Evolutionary conservation across 257 asterid genomes (phyloP).

Genomic region (Nemophila menziesii): DNA sequence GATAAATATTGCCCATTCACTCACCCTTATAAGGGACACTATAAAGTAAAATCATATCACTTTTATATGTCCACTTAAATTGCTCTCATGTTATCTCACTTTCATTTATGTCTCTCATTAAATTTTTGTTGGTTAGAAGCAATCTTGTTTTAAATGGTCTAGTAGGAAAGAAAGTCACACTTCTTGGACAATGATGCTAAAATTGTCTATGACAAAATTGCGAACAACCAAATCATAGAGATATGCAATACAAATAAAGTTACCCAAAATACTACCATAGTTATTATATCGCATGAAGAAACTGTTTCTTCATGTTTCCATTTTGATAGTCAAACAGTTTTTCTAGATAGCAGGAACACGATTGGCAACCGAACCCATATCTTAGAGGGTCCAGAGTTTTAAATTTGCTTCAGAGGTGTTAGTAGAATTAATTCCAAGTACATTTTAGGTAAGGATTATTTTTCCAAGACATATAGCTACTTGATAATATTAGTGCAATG

Average conservation of each 20-base stretch:
- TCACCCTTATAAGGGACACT: neutral
- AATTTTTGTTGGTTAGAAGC: too few species aligned
- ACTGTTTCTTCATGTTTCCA: constrained; percentile 1
- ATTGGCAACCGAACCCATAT: neutral
- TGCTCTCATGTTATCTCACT: neutral
- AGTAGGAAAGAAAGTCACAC: neutral
- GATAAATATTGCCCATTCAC: too few species aligned
- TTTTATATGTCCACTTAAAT: neutral
- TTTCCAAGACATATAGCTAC: neutral
- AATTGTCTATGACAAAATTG: neutral
- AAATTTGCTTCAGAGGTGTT: neutral
- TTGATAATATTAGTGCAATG: neutral
- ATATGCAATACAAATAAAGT: neutral
- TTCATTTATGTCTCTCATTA: neutral
- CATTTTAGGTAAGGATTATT: neutral
- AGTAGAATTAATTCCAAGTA: neutral
- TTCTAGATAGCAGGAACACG: neutral
- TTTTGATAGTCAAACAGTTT: neutral
- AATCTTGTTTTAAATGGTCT: neutral
- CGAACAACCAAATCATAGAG: neutral
- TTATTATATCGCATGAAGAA: neutral
- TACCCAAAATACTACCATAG: neutral
- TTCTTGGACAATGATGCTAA: neutral
- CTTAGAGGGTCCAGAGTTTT: neutral
- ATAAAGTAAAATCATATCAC: too few species aligned